phyloP scores from a whole-genome alignment of 441 rosid species.

The Kokia cookei region DNA sequence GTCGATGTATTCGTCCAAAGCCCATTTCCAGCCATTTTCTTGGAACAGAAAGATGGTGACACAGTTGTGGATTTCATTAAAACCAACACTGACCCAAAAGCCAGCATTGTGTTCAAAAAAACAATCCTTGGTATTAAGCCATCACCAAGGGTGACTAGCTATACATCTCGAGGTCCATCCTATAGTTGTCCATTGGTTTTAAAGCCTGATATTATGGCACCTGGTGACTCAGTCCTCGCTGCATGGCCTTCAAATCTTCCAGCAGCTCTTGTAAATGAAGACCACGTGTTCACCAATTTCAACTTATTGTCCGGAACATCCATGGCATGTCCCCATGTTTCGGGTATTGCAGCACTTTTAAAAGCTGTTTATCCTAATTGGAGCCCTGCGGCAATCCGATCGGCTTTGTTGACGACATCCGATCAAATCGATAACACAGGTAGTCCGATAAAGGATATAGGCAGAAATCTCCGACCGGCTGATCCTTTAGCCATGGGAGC shows the following conservation, averaged over 20 bases:
- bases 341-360: constrained; percentile 36
- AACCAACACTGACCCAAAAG: constrained; percentile 15
- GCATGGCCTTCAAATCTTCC: constrained; percentile 22
- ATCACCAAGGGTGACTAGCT: constrained; percentile 26
- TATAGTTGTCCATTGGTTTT: constrained; percentile 27
- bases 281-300: constrained; percentile 12
- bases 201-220: constrained; percentile 39
- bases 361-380: constrained; percentile 32
- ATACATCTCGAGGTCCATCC: constrained; percentile 38
- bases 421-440: constrained; percentile 23
- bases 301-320: constrained; percentile 40
- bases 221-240: constrained; percentile 27
- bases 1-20: not conserved
- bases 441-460: constrained; percentile 20
- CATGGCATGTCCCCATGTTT: constrained; percentile 38
- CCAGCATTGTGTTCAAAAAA: constrained; percentile 19
- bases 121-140: constrained; percentile 15
- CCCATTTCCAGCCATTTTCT: constrained; percentile 23
- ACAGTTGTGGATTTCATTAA: constrained; percentile 20
- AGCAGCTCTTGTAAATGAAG: constrained; percentile 8
- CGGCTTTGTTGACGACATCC: constrained; percentile 42
- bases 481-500: constrained; percentile 41
- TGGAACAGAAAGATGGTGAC: constrained; percentile 14
- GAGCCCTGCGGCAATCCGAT: constrained; percentile 44
- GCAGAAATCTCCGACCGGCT: constrained; percentile 16